Percentiles rank a stretch among this genome's conserved stretches.
Conservation (phyloP, 495 filamentous ascomycete genomes). For the Xylaria longipes region DNA sequence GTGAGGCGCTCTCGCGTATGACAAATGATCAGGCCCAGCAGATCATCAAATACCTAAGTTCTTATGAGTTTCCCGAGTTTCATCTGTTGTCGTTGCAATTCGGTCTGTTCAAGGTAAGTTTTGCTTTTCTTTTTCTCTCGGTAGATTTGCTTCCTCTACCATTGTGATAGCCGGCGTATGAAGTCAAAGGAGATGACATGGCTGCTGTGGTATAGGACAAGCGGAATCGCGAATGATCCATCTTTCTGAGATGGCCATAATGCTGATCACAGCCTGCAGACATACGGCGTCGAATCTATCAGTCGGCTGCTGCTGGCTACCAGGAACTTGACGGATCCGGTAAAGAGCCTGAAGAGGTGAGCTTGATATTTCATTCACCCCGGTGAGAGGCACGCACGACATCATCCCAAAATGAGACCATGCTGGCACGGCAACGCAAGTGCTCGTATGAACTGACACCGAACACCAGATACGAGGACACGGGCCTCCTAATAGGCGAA, state of each 20-base stretch:
- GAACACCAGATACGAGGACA: constrained; percentile 62
- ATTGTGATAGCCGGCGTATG: not conserved
- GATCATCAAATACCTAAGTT: constrained; percentile 56
- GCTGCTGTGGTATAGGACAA: not conserved
- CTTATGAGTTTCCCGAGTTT: constrained; percentile 65
- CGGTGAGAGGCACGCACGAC: not conserved
- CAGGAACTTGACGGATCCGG: constrained; percentile 60
- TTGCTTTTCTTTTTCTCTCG: no score
- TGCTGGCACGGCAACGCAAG: not conserved
- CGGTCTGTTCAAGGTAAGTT: constrained; percentile 65
- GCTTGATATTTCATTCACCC: not conserved
- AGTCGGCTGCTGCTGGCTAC: constrained; percentile 63
- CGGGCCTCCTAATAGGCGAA: constrained; percentile 63
- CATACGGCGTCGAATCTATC: constrained; percentile 71
- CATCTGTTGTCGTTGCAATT: constrained; percentile 65
- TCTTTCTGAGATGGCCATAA: not conserved
- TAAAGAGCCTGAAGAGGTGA: constrained; percentile 61
- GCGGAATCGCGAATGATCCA: not conserved
- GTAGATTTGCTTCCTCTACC: not conserved
- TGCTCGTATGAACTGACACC: not conserved
- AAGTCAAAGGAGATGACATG: not conserved
- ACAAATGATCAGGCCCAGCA: constrained; percentile 65
- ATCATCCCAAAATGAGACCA: not conserved
- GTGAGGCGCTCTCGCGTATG: constrained; percentile 65
- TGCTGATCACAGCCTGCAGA: constrained; percentile 44